Base-by-base conservation (phyloP, 164 flowering plant species). In the Macadamia tetraphylla region DNA sequence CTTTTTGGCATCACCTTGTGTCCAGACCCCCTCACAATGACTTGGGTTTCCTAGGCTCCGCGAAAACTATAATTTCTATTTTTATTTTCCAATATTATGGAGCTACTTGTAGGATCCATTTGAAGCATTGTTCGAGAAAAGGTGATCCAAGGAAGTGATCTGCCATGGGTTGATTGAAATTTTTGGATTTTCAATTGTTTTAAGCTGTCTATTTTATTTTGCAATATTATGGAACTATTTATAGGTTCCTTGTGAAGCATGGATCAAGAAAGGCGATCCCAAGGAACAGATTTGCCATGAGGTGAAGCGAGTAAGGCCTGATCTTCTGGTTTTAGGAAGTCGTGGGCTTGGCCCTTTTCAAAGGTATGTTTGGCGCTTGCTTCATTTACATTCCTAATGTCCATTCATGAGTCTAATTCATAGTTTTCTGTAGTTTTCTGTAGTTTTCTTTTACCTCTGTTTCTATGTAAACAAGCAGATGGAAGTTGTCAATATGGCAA, bases 341-440 rank as follows among this genome's bases (percentile, higher is more conserved):
- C 81, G 99, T 48, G 99, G 97, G 40, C 97, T 95, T 69, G 96
- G 97, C 44, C 97, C 97, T 66, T 95, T 92, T 64, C 94, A 92
- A 71, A 91, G 87, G 99, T 91, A 83, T 68, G 74, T 51, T 40
- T 29, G 49, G 29, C 52, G 6, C 3, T 67, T 44, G 69, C 29
- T 63, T 60, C 48, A 51, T 42, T 10, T 3, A 35, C 55, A 64
- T 53, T 17, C 12, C 23, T 44, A 1, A 29, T 65, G 59, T 58
- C 11, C 10, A 31, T 6, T 13, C 17, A 12, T 8, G 6, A 31
- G 49, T 58, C 53, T 12, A 23, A 30, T n/a, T 6, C 60, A 49
- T 29, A 23, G 42, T 51, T 23, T 3, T 53, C 51, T 46, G 15
- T 56, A 18, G n/a, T n/a, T n/a, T n/a, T n/a, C n/a, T 23, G 23